These are phyloP conservation scores for Fraxinus floribunda DNA, from an alignment of 305 asterid species.

Conservation along the genomic window DNA sequence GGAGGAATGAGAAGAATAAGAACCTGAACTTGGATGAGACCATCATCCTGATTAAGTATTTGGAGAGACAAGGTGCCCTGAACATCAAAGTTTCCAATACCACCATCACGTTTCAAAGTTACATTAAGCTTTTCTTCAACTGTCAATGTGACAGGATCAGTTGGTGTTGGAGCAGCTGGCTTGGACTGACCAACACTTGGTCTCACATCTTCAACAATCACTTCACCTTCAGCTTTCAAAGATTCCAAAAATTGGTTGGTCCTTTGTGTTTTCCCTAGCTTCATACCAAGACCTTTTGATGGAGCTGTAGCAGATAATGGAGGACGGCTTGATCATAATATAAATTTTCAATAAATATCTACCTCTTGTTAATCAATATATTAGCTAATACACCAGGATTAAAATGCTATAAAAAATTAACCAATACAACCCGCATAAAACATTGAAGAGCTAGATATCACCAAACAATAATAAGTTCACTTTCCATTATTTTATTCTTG, in stretches of 20 bases:
- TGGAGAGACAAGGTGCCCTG: conserved; percentile 70
- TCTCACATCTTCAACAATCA: conserved; percentile 83
- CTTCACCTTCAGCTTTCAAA: conserved; percentile 91
- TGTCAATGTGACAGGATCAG: conserved; percentile 87
- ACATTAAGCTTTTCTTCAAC: conserved; percentile 73
- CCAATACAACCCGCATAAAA: conserved; percentile 1
- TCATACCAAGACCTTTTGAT: conserved; percentile 86
- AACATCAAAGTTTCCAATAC: conserved; percentile 61
- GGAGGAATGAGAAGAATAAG: conserved; percentile 21
- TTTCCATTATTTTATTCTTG: background rate
- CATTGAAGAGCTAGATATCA: background rate
- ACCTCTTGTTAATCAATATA: conserved; percentile 1
- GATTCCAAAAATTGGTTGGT: conserved; percentile 91
- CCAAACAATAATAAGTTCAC: background rate
- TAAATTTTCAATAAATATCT: conserved; percentile 14
- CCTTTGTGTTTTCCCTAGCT: conserved; percentile 85
- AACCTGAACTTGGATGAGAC: conserved; percentile 76
- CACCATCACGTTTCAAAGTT: conserved; percentile 67
- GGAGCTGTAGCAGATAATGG: conserved; percentile 85
- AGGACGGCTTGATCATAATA: conserved; percentile 58
- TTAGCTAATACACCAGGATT: background rate
- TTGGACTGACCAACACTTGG: conserved; percentile 69
- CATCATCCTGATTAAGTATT: conserved; percentile 67
- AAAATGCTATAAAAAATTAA: background rate
- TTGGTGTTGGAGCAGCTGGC: conserved; percentile 64